Percentiles rank a stretch among this genome's conserved stretches.
Conservation (phyloP, 257 asterid genomes). For the Solanum bukasovii region DNA sequence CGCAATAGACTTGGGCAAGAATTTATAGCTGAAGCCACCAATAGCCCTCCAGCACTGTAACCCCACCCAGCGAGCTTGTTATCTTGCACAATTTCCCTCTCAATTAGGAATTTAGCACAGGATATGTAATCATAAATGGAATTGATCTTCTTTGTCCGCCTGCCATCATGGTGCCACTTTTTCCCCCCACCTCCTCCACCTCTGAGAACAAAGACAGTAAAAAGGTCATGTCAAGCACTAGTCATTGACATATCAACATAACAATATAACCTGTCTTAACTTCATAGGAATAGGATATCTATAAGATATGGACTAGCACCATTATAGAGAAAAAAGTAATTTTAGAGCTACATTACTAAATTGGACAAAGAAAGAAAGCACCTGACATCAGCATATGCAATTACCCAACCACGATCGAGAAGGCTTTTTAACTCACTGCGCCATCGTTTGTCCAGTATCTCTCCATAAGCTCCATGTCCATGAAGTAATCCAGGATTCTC, state of each 20-base stretch:
- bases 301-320: neutral
- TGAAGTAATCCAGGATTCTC: constrained; percentile 86
- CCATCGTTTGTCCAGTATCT: constrained; percentile 91
- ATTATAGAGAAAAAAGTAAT: neutral
- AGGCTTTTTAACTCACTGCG: constrained; percentile 54
- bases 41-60: constrained; percentile 90
- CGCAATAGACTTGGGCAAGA: constrained; percentile 66
- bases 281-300: neutral
- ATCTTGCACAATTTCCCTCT: constrained; percentile 56
- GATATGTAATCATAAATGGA: constrained; percentile 63
- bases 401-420: constrained; percentile 98
- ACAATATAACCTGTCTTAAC: neutral
- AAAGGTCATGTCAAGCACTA: neutral
- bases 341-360: neutral
- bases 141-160: constrained; percentile 56
- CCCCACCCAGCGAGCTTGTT: constrained; percentile 95
- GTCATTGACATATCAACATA: neutral
- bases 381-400: constrained; percentile 98
- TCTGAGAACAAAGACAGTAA: constrained; percentile 24
- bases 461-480: constrained; percentile 96
- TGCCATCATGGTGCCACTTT: constrained; percentile 80
- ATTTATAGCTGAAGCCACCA: constrained; percentile 92
- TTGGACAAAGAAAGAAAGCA: constrained; percentile 2
- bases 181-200: constrained; percentile 92
- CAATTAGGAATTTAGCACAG: constrained; percentile 78